Evolutionary conservation across 163 green algal species (phyloP), one percentile per base, ranked within the genome.

Genomic region (Scenedesmus sp.): DNA sequence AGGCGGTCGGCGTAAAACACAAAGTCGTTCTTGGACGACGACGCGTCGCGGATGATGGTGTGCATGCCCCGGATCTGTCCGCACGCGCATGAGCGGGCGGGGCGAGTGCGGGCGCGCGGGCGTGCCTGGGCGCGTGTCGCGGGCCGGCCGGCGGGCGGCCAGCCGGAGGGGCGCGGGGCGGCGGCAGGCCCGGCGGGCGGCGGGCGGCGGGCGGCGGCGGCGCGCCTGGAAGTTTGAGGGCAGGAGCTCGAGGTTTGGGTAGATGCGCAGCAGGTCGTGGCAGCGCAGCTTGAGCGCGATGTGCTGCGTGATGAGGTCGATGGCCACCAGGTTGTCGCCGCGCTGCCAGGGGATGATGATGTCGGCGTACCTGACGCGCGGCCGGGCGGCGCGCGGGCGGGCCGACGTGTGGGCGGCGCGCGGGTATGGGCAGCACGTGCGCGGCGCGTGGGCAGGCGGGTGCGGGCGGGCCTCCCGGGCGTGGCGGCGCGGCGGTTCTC

Each of bases 1-100:
- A 98, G 86, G 53, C 94, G 87, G 85, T 99, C 94, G 39, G 65
- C 77, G 74, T 97, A 97, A 84, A 98, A 99, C 5, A 98, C 93
- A 89, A 98, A 99, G 89, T 99, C 95, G 44, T 89, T 85, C 57
- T 95, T 95, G 79, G 66, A 75, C 2, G 94, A 97, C 3, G 83
- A 75, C 0, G 54, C 39, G 77, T 98, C 91, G 24, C 96, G 90
- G 47, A 99, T 95, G 81, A 98, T 96, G 39, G 96, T 99, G 92
- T 99, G 96, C 94, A 99, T 98, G 86, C 96, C 94, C 18, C 94
- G 86, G 53, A 97, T 97, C 87, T 98, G 94, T n/a, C n/a, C n/a
- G n/a, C 51, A n/a, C n/a, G n/a, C n/a, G 20, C 24, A 39, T 15
- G 26, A 39, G 54, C 9, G 17, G 15, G 53, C 53, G 15, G 26